A percentile compares a stretch with the other conserved stretches of the same genome.
Evolutionary conservation across 257 asterid species (phyloP).

Genomic region (Jaltomata sinuosa): DNA sequence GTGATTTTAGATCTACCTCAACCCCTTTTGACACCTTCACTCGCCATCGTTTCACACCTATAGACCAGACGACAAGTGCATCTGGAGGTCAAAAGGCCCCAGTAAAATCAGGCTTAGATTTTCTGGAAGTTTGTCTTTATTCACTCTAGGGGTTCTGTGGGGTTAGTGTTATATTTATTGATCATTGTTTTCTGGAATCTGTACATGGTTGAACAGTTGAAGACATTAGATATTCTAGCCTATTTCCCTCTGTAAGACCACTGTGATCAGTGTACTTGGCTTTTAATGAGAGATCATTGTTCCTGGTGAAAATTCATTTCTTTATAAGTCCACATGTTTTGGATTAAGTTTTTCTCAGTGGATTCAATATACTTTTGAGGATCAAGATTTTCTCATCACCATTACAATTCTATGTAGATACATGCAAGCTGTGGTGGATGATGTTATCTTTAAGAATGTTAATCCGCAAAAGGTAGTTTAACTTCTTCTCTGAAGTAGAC

Average conservation of each 20-base stretch:
- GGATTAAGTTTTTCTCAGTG: not conserved
- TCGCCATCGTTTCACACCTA: not conserved
- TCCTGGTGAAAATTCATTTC: not conserved
- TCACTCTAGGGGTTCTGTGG: not conserved
- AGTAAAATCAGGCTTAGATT: not conserved
- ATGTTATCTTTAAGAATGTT: slow-evolving; percentile 55
- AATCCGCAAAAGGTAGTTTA: slow-evolving; percentile 64
- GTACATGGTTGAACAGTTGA: not conserved
- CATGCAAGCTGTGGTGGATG: slow-evolving; percentile 97
- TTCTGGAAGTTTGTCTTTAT: not conserved
- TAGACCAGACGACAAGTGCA: not conserved
- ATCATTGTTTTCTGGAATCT: not conserved
- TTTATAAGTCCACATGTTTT: not conserved
- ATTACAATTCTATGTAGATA: slow-evolving; percentile 40
- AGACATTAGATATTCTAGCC: not conserved
- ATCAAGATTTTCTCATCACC: not conserved
- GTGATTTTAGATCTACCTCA: not conserved
- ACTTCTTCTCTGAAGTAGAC: slow-evolving; percentile 4
- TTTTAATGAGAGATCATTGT: not conserved
- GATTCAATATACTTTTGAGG: not conserved
- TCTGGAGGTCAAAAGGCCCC: not conserved
- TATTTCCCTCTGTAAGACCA: not conserved
- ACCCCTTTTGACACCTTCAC: not conserved
- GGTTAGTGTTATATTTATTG: not conserved
- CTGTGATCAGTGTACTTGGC: not conserved